Base-by-base conservation (phyloP, 805 yeast species). In the Yarrowia yakushimensis region DNA sequence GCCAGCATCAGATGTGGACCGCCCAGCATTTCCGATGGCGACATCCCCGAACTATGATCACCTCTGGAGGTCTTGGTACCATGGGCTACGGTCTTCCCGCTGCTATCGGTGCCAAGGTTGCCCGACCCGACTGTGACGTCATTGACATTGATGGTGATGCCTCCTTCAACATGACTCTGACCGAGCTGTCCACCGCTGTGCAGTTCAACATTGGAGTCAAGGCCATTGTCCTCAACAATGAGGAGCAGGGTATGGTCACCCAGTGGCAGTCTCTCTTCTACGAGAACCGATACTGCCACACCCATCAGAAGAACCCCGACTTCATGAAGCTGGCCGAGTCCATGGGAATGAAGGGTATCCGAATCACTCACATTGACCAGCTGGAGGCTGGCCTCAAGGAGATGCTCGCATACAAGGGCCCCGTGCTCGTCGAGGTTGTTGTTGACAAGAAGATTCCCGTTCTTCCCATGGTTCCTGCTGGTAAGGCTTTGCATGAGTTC, bases 1-100 rank as follows among this genome's bases (percentile, higher is more conserved):
- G 99, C 65, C 99, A 94, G 81, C 99, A 93, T 82, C 99, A 93
- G 80, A 93, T 93, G 99, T 93, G 99, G 99, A 96, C 98, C 37
- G 98, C 98, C 28, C 99, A 94, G 79, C 92, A 91, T 77, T 92
- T 88, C 85, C 84, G 91, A 60, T 93, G 97, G 97, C 87, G 85
- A 65, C 78, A 82, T 66, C 99, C 99, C 70, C 85, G 98, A 76
- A 82, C 96, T 57, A 87, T 94, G 79, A 88, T 93, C 74, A 91
- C 98, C n/a, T 90, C 97, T 57, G 99, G 99, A 78, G 99, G 99
- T 70, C 82, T 93, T 71, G 99, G 99, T 70, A 93, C 99, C 63
- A 93, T 93, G 99, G 99, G 99, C 65, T 93, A 78, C 78, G 99
- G 99, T 67, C 79, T 93, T 67, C 99, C 99, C 28, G 87, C 98